Percentiles rank a stretch among this genome's conserved stretches.
These are phyloP conservation scores for Neohortaea acidophila DNA, from an alignment of 495 filamentous ascomycete genomes.

Conservation along the genomic window DNA sequence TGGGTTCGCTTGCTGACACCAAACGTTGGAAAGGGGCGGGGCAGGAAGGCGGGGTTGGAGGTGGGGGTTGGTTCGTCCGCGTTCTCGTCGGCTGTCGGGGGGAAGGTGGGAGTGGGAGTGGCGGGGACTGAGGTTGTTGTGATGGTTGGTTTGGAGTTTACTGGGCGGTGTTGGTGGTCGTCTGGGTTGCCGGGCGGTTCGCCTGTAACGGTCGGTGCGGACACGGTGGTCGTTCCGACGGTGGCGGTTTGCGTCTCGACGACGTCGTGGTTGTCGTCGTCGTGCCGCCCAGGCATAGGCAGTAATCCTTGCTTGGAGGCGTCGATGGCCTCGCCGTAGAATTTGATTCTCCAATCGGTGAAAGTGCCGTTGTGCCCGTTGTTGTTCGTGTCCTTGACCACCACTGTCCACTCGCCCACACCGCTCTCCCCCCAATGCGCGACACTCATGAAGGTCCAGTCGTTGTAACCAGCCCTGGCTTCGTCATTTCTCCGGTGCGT, in stretches of 20 bases:
- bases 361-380: conserved; percentile 68
- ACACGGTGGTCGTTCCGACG: conserved; percentile 38
- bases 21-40: conserved; percentile 88
- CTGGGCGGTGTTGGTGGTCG: conserved; percentile 65
- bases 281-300: conserved; percentile 70
- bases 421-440: conserved; percentile 92
- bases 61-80: conserved; percentile 6
- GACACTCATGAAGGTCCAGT: conserved; percentile 99
- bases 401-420: conserved; percentile 73
- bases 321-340: conserved; percentile 84
- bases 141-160: conserved; percentile 41
- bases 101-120: not conserved
- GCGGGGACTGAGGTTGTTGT: conserved; percentile 26
- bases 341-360: conserved; percentile 80
- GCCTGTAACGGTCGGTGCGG: conserved; percentile 32
- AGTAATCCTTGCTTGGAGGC: conserved; percentile 50
- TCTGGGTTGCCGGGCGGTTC: conserved; percentile 38
- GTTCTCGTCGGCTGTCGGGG: conserved; percentile 19
- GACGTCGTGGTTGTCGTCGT: conserved; percentile 64
- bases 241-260: conserved; percentile 29
- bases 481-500: conserved; percentile 52
- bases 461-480: conserved; percentile 55
- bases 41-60: conserved; percentile 45
- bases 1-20: conserved; percentile 80
- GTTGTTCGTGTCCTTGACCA: conserved; percentile 71